Conservation (phyloP, 2,329 filamentous ascomycete genomes). For the Hypoxylon sp. region DNA sequence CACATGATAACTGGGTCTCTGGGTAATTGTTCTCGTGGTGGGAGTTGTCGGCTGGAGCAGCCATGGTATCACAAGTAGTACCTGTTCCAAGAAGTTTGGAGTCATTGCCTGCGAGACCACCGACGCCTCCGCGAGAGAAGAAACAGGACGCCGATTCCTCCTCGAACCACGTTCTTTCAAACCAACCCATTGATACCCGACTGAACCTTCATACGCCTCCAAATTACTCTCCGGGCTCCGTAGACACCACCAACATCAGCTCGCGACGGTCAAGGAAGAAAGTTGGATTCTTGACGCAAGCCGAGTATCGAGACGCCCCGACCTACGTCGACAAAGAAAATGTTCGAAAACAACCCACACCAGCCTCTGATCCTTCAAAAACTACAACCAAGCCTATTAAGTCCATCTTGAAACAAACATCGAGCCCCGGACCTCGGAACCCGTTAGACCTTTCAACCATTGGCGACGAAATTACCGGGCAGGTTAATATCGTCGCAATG, state of each 20-base stretch:
- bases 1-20: slow-evolving; percentile 42
- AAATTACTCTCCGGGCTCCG: slow-evolving; percentile 60
- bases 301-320: slow-evolving; percentile 69
- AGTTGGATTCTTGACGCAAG: slow-evolving; percentile 69
- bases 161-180: slow-evolving; percentile 54
- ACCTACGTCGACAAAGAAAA: slow-evolving; percentile 59
- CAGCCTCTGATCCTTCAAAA: slow-evolving; percentile 57
- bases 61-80: slow-evolving; percentile 57
- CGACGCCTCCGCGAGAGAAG: slow-evolving; percentile 75
- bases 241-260: slow-evolving; percentile 58
- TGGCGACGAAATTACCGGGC: slow-evolving; percentile 54
- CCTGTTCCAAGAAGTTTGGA: slow-evolving; percentile 61
- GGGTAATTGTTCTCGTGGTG: slow-evolving; percentile 44
- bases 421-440: slow-evolving; percentile 58
- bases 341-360: slow-evolving; percentile 55
- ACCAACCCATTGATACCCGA: slow-evolving; percentile 57
- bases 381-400: slow-evolving; percentile 64
- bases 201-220: slow-evolving; percentile 66
- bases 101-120: slow-evolving; percentile 69
- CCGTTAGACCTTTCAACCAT: slow-evolving; percentile 60
- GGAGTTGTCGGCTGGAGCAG: slow-evolving; percentile 49
- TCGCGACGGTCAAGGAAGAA: slow-evolving; percentile 64
- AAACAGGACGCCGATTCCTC: slow-evolving; percentile 55
- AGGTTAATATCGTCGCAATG: slow-evolving; percentile 79
- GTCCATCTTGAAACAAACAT: slow-evolving; percentile 82